A percentile compares a stretch with the other conserved stretches of the same genome.
Conservation (phyloP, 257 asterid species). For the Forsythia viridissima region DNA sequence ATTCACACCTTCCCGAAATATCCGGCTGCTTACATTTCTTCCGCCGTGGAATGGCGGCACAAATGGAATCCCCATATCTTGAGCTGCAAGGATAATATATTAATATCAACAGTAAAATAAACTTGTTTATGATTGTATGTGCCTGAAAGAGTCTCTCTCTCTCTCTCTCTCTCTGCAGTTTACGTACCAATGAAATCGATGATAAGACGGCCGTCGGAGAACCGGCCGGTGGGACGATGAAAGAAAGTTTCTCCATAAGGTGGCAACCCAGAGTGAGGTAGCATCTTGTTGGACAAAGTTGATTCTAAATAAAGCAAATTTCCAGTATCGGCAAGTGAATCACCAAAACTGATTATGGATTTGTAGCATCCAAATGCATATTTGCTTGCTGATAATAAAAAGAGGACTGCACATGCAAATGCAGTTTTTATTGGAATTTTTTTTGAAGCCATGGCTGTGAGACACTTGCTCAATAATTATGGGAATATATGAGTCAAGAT, state of each 20-base stretch:
- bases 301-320: conserved; percentile 7
- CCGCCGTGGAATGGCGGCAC: conserved; percentile 36
- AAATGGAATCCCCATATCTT: conserved; percentile 35
- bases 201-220: conserved; percentile 43
- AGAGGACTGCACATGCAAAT: background rate
- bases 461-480: background rate
- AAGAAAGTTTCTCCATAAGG: conserved; percentile 42
- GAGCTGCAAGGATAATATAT: conserved; percentile 35
- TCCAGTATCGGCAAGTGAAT: conserved; percentile 38
- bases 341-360: conserved; percentile 38
- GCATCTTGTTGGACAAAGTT: background rate
- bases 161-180: background rate
- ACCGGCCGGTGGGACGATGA: conserved; percentile 37
- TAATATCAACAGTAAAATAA: too few species aligned
- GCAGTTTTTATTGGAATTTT: background rate
- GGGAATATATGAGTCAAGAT: too few species aligned
- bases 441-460: background rate
- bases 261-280: background rate
- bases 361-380: conserved; percentile 21
- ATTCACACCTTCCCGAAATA: conserved; percentile 27
- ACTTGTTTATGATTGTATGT: background rate
- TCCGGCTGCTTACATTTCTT: background rate
- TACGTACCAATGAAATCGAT: conserved; percentile 40
- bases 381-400: background rate
- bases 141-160: background rate